Evolutionary conservation across 108 stramenopile genomes (phyloP).

Genomic region (Schizochytrium sp.): DNA sequence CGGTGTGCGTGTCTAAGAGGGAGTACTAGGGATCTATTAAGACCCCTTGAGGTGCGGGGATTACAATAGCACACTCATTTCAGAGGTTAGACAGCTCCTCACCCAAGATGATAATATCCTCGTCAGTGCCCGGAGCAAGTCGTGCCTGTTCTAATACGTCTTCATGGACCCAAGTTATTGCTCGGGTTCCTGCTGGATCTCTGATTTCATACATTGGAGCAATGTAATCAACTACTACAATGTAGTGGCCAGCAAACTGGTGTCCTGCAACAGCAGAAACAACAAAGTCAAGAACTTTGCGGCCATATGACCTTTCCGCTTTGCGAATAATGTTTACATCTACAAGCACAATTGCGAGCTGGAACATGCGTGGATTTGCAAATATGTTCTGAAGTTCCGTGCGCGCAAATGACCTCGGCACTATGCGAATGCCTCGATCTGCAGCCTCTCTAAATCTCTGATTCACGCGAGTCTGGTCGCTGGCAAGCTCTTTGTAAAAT

Average conservation of each 20-base stretch:
- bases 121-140: constrained; percentile 26
- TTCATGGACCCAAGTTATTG: not conserved
- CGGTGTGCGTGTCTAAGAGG: not conserved
- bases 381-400: constrained; percentile 3
- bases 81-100: constrained; percentile 16
- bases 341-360: constrained; percentile 26
- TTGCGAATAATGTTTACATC: constrained; percentile 23
- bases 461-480: constrained; percentile 31
- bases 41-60: not conserved
- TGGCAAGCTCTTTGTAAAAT: constrained; percentile 31
- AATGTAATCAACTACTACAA: constrained; percentile 2
- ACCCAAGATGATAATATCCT: constrained; percentile 9
- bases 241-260: constrained; percentile 17
- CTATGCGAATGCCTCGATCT: not conserved
- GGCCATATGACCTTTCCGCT: constrained; percentile 27
- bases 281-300: constrained; percentile 10
- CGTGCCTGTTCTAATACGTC: constrained; percentile 11
- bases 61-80: not conserved
- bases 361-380: not conserved
- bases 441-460: not conserved
- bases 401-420: not conserved
- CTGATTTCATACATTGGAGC: not conserved
- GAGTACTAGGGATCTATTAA: not conserved
- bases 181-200: not conserved
- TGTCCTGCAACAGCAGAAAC: not conserved